These are phyloP conservation scores for Dendrothele bispora DNA, from an alignment of 768 basidiomycete genomes.

Conservation along the genomic window DNA sequence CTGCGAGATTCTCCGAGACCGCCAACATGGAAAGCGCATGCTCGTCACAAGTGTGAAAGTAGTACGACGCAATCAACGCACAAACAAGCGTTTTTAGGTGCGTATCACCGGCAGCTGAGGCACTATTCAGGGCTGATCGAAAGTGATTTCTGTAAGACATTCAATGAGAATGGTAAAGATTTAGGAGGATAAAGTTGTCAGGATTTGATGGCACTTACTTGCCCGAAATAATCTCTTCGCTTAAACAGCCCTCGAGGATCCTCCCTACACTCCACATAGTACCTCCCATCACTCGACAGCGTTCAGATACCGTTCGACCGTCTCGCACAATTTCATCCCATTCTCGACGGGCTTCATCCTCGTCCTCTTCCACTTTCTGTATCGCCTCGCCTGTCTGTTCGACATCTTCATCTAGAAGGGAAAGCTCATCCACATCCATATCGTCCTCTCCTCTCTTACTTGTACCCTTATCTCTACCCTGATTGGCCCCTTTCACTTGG, in stretches of 20 bases:
- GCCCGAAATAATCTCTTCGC: conserved; percentile 55
- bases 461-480: conserved; percentile 13
- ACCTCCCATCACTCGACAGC: conserved; percentile 53
- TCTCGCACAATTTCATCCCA: conserved; percentile 29
- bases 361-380: conserved; percentile 11
- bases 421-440: background rate
- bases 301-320: conserved; percentile 37
- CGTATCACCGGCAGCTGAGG: conserved; percentile 63
- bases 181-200: too few species aligned
- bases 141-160: conserved; percentile 60
- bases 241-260: conserved; percentile 52
- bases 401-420: conserved; percentile 6
- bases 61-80: conserved; percentile 68
- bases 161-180: too few species aligned
- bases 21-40: conserved; percentile 66
- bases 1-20: conserved; percentile 71
- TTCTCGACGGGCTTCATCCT: conserved; percentile 15
- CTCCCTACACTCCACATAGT: conserved; percentile 55
- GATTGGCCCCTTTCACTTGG: too few species aligned
- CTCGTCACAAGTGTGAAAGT: conserved; percentile 67
- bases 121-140: conserved; percentile 59
- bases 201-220: too few species aligned
- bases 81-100: conserved; percentile 71
- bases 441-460: conserved; percentile 7
- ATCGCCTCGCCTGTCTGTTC: too few species aligned